phyloP scores from a whole-genome alignment of 2,329 filamentous ascomycete genomes.

The Diplodia scrobiculata region DNA sequence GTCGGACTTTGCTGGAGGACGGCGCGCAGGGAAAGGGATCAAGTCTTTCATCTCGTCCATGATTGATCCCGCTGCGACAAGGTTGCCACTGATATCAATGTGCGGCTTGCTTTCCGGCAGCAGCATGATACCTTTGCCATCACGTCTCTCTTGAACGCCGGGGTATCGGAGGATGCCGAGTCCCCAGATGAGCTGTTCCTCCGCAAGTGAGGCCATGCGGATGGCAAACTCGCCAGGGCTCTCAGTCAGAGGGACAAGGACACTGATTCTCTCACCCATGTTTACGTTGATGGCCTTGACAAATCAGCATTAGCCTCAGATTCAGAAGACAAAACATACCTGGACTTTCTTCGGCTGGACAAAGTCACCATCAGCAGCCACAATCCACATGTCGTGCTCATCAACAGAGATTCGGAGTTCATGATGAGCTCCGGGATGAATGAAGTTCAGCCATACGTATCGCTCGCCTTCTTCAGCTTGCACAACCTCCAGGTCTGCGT shows the following conservation, averaged over 20 bases:
- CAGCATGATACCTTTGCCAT: slow-evolving; percentile 30
- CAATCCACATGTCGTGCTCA: slow-evolving; percentile 57
- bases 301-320: neutral
- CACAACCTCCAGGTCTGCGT: neutral
- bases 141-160: neutral
- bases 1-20: slow-evolving; percentile 49
- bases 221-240: slow-evolving; percentile 56
- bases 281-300: slow-evolving; percentile 47
- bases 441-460: slow-evolving; percentile 10
- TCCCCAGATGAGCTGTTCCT: slow-evolving; percentile 59
- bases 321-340: neutral
- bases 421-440: slow-evolving; percentile 8
- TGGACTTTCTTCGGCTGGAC: slow-evolving; percentile 57
- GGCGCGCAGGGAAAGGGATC: slow-evolving; percentile 50
- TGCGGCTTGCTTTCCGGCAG: slow-evolving; percentile 41
- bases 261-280: slow-evolving; percentile 59
- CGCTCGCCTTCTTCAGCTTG: neutral
- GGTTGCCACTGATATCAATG: slow-evolving; percentile 55
- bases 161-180: slow-evolving; percentile 54
- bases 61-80: slow-evolving; percentile 40
- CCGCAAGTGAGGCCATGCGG: slow-evolving; percentile 54
- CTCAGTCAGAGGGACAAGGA: slow-evolving; percentile 53
- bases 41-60: slow-evolving; percentile 51
- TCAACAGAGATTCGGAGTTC: slow-evolving; percentile 51
- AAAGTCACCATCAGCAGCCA: slow-evolving; percentile 58